Conservation (phyloP, 371 early-diverging fungal genomes). For the Quaeritorhiza haematococci region DNA sequence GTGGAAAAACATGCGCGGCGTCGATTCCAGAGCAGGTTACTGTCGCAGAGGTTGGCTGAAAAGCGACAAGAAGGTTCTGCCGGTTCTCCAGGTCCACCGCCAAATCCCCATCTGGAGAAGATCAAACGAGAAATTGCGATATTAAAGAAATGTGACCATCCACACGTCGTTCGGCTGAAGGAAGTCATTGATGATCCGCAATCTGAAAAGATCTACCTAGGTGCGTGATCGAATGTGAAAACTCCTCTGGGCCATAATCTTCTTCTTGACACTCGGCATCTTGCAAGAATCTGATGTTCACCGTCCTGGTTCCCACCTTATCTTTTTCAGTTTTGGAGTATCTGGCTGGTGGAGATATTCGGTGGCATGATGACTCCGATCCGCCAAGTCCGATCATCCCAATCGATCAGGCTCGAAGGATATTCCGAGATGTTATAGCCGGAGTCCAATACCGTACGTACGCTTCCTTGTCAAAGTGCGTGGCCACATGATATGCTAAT, state of each 20-base stretch:
- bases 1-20: constrained; percentile 72
- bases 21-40: constrained; percentile 39
- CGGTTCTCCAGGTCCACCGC: constrained; percentile 17
- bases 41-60: constrained; percentile 15
- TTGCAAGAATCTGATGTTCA: not conserved
- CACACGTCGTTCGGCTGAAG: constrained; percentile 80
- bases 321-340: constrained; percentile 69
- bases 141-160: constrained; percentile 89
- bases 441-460: constrained; percentile 84
- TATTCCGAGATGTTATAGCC: constrained; percentile 84
- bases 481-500: constrained; percentile 12
- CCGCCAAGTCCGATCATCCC: constrained; percentile 55
- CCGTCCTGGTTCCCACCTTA: not conserved
- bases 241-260: too few species aligned
- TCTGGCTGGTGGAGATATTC: constrained; percentile 86
- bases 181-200: constrained; percentile 94
- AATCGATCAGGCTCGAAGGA: constrained; percentile 61
- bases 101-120: constrained; percentile 76
- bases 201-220: constrained; percentile 85
- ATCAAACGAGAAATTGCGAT: constrained; percentile 92
- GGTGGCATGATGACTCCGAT: constrained; percentile 67
- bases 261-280: too few species aligned
- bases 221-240: constrained; percentile 31
- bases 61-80: not conserved
- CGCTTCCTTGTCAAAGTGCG: constrained; percentile 1